A percentile compares a stretch with the other conserved stretches of the same genome.
These are phyloP conservation scores for Leucaena leucocephala DNA, from an alignment of 306 rosid genomes.

Conservation along the genomic window DNA sequence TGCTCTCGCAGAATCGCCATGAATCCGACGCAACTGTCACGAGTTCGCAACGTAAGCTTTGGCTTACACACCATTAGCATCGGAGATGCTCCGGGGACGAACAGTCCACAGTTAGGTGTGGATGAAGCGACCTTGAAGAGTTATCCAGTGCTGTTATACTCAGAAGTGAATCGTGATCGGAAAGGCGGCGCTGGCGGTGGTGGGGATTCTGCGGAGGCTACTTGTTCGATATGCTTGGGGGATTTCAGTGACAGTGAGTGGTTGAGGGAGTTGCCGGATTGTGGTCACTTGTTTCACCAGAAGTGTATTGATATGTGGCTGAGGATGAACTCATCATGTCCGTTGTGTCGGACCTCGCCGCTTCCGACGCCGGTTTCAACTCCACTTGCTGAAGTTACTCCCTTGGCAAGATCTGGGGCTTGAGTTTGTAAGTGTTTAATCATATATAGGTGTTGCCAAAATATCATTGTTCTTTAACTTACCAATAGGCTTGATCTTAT, in stretches of 20 bases:
- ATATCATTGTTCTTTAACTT: background rate
- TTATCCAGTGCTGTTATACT: slow-evolving; percentile 42
- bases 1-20: slow-evolving; percentile 4
- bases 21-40: background rate
- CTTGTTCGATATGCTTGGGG: slow-evolving; percentile 59
- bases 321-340: slow-evolving; percentile 44
- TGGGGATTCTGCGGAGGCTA: background rate
- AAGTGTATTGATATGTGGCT: slow-evolving; percentile 54
- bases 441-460: background rate
- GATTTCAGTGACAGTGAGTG: slow-evolving; percentile 48
- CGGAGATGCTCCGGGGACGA: background rate
- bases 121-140: slow-evolving; percentile 31
- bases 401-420: slow-evolving; percentile 21
- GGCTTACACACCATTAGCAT: background rate
- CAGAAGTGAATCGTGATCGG: slow-evolving; percentile 35
- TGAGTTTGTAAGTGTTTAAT: background rate
- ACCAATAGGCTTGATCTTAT: too few species aligned
- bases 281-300: slow-evolving; percentile 50
- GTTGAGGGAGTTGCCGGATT: slow-evolving; percentile 49
- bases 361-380: slow-evolving; percentile 39
- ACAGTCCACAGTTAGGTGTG: background rate
- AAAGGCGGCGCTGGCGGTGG: background rate
- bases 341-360: slow-evolving; percentile 47
- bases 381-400: slow-evolving; percentile 42
- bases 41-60: background rate